Conservation (phyloP, 129 eudicot species). For the Chrysanthemum seticuspe region DNA sequence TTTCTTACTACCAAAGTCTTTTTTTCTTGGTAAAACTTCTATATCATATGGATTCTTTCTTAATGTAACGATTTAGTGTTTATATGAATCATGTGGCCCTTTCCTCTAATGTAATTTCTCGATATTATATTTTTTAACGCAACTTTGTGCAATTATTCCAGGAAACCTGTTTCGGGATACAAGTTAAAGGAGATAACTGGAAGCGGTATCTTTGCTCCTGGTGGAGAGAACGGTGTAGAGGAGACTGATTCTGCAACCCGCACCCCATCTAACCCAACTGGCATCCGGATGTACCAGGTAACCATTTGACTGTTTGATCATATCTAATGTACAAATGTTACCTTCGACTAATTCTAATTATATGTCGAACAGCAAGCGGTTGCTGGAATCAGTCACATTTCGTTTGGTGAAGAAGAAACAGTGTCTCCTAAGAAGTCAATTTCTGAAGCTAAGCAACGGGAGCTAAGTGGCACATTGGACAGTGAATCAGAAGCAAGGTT, state of each 20-base stretch:
- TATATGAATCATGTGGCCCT: neutral
- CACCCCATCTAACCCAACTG: constrained; percentile 64
- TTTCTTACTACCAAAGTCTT: neutral
- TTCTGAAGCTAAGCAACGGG: constrained; percentile 88
- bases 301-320: constrained; percentile 24
- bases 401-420: constrained; percentile 73
- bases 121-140: too few relatives aligned
- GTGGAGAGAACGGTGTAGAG: constrained; percentile 32
- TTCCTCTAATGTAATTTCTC: too few relatives aligned
- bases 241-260: constrained; percentile 39
- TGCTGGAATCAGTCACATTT: constrained; percentile 82
- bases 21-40: constrained; percentile 10
- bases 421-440: constrained; percentile 78
- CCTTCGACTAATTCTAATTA: constrained; percentile 1
- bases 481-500: constrained; percentile 68
- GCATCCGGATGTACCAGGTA: constrained; percentile 96
- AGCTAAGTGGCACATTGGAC: constrained; percentile 77
- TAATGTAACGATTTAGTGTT: neutral
- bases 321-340: neutral
- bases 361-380: constrained; percentile 65
- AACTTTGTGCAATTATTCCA: too few relatives aligned
- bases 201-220: constrained; percentile 44
- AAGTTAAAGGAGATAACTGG: constrained; percentile 77
- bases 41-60: constrained; percentile 2
- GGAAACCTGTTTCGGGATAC: constrained; percentile 77